Evolutionary conservation across 2,329 filamentous ascomycete species (phyloP).

Genomic region (Sclerotinia minor): DNA sequence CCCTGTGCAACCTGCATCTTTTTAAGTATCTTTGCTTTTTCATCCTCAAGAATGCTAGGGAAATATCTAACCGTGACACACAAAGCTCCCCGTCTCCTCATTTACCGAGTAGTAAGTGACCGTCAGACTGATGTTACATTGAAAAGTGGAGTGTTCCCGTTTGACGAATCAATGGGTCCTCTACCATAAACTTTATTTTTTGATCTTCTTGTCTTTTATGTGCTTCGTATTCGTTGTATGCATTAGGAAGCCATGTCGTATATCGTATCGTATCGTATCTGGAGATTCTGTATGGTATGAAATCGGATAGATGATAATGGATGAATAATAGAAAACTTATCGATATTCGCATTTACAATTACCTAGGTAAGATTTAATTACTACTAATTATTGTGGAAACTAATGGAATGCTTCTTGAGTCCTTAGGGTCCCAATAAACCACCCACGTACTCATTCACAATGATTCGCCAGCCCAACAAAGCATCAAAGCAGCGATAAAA

Average conservation of each 20-base stretch:
- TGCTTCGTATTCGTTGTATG: not conserved
- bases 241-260: not conserved
- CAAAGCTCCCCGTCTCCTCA: too few species aligned
- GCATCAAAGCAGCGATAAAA: constrained; percentile 13
- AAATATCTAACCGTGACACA: not conserved
- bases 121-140: too few species aligned
- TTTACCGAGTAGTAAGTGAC: not conserved
- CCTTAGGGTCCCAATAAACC: too few species aligned
- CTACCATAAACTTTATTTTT: not conserved
- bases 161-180: not conserved
- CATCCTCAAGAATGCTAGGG: not conserved
- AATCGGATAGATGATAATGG: not conserved
- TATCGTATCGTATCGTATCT: not conserved
- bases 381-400: too few species aligned
- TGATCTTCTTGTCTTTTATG: not conserved
- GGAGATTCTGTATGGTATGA: not conserved
- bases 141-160: not conserved
- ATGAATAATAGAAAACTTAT: not conserved
- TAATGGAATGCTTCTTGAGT: too few species aligned
- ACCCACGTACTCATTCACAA: too few species aligned
- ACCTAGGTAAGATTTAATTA: too few species aligned
- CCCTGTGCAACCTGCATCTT: constrained; percentile 7
- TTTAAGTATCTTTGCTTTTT: not conserved
- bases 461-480: not conserved
- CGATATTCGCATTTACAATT: not conserved